These are phyloP conservation scores for Ganoderma sp. DNA, from an alignment of 1,284 basidiomycete genomes.

Conservation along the genomic window DNA sequence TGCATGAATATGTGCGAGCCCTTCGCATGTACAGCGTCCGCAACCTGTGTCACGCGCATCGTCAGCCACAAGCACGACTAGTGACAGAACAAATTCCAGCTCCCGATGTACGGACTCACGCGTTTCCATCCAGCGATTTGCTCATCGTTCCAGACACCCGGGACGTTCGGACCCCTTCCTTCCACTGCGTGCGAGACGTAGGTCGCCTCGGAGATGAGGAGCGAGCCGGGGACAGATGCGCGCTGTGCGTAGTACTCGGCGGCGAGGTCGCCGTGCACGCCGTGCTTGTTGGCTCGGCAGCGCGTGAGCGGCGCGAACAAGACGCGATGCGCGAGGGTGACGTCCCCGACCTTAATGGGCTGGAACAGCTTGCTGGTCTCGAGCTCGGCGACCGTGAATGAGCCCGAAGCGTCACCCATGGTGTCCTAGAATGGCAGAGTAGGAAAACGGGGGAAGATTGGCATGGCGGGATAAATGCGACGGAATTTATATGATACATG, in stretches of 20 bases:
- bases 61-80: neutral
- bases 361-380: constrained; percentile 46
- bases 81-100: neutral
- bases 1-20: constrained; percentile 53
- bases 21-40: constrained; percentile 40
- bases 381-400: neutral
- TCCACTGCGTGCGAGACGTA: constrained; percentile 47
- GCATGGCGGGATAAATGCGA: neutral
- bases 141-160: constrained; percentile 50
- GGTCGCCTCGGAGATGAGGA: constrained; percentile 56
- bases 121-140: constrained; percentile 56
- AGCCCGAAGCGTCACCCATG: neutral
- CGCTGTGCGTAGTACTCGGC: constrained; percentile 56
- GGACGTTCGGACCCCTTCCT: constrained; percentile 43
- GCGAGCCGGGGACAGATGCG: constrained; percentile 48
- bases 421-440: neutral
- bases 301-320: constrained; percentile 55
- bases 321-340: constrained; percentile 50
- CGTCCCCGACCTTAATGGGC: constrained; percentile 49
- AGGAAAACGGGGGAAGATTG: neutral
- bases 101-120: constrained; percentile 34
- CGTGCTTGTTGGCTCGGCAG: constrained; percentile 37
- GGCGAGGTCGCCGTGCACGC: constrained; percentile 35
- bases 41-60: constrained; percentile 29
- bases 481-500: neutral